A percentile compares a stretch with the other conserved stretches of the same genome.
These are phyloP conservation scores for Acanthamoeba triangularis DNA, from an alignment of 208 protist species.

Conservation along the genomic window DNA sequence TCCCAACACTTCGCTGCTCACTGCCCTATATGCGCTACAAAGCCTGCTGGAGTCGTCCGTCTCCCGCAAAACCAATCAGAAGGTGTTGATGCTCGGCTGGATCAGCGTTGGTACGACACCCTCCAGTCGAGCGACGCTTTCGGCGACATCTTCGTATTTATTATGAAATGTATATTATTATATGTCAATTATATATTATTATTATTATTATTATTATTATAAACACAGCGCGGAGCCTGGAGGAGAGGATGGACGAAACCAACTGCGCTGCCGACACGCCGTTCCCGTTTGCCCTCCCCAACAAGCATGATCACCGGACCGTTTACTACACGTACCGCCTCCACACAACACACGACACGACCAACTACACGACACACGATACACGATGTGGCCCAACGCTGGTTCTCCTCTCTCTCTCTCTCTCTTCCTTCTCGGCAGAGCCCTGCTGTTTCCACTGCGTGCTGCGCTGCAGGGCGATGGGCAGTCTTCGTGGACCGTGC, in stretches of 20 bases:
- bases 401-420: too few relatives aligned
- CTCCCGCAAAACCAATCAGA: conserved; percentile 25
- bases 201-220: too few relatives aligned
- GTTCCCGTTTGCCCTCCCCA: conserved; percentile 34
- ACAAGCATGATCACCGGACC: background rate
- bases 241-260: conserved; percentile 34
- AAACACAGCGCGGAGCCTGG: background rate
- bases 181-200: too few relatives aligned
- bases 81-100: conserved; percentile 25
- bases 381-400: background rate
- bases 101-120: background rate
- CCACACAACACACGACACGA: too few relatives aligned
- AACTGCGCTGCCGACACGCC: conserved; percentile 18
- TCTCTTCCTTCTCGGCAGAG: background rate
- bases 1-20: conserved; percentile 14
- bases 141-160: too few relatives aligned
- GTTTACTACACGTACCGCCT: conserved; percentile 8
- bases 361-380: background rate
- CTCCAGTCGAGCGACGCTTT: background rate
- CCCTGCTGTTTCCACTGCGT: background rate
- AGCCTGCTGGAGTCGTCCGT: conserved; percentile 24
- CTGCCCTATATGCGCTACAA: background rate
- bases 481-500: conserved; percentile 23
- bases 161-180: too few relatives aligned
- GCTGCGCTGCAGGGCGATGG: conserved; percentile 31